A percentile compares a stretch with the other conserved stretches of the same genome.
Evolutionary conservation across 2,329 filamentous ascomycete genomes (phyloP).

Genomic region (Apiospora pterosperma): DNA sequence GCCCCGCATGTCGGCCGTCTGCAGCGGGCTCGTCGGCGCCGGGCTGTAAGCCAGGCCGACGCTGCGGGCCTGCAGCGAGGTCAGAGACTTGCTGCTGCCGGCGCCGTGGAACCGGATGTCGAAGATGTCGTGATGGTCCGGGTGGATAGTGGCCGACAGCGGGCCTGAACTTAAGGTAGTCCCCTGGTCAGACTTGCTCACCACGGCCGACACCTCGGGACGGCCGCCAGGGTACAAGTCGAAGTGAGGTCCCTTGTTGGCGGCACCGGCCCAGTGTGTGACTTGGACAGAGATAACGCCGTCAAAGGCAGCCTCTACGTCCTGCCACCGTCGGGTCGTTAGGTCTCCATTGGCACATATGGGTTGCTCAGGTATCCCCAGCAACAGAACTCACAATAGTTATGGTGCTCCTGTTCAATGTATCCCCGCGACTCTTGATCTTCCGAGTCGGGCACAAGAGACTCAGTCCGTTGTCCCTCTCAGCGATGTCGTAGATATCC

Average conservation of each 20-base stretch:
- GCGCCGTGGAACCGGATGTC: constrained; percentile 52
- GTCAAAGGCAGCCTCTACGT: constrained; percentile 54
- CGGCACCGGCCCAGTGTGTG: constrained; percentile 54
- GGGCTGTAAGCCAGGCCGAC: constrained; percentile 56
- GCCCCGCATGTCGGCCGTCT: constrained; percentile 49
- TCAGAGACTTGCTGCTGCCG: constrained; percentile 47
- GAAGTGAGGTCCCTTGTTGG: constrained; percentile 51
- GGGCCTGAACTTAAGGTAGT: constrained; percentile 50
- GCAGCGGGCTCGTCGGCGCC: constrained; percentile 46
- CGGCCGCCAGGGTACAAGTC: constrained; percentile 53
- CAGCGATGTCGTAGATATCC: constrained; percentile 53
- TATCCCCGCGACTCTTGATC: constrained; percentile 51
- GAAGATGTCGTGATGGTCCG: constrained; percentile 44
- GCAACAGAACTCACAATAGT: constrained; percentile 37
- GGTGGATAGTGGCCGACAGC: constrained; percentile 48
- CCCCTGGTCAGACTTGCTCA: constrained; percentile 38
- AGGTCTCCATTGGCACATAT: neutral
- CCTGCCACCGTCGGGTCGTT: constrained; percentile 27
- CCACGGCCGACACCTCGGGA: constrained; percentile 35
- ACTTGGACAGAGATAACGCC: constrained; percentile 58
- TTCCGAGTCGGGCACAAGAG: constrained; percentile 57
- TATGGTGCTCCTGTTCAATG: constrained; percentile 52
- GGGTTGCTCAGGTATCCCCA: neutral
- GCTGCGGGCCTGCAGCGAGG: constrained; percentile 51
- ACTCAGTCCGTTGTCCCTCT: constrained; percentile 45